Base-by-base conservation (phyloP, 257 asterid species). In the Scutellaria barbata region DNA sequence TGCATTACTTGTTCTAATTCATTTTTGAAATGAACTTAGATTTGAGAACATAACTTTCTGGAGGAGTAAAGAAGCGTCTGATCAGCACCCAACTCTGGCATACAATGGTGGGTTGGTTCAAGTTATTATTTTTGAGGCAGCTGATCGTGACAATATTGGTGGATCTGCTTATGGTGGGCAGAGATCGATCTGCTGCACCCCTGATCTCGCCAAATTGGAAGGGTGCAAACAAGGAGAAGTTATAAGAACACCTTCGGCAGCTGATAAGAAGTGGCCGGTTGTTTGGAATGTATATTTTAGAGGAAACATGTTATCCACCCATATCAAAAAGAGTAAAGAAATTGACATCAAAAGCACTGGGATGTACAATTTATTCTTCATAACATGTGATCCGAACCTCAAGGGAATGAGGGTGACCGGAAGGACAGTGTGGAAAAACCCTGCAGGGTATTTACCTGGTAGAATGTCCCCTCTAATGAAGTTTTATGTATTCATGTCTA, bases 91-190 rank as follows among this genome's bases (percentile, higher is more conserved):
- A 17, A 59, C 85, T 50, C 82, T 76, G 81, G 88, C 87, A 62
- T 80, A 86, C 77, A 79, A 77, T 55, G 87, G 87, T 75, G 98
- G 96, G 56, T 80, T 92, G 87, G 87, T 95, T 76, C 99, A 95
- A 79, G 88, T 87, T 33, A 71, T 92, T 45, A 87, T 95, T 69
- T 95, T 95, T 65, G 99, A 92, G 86, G 93, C 98, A 50, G 84
- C 89, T 71, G 88, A 95, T 63, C 95, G 95, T 16, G 99, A 95
- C 74, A 88, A 80, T 68, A 92, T 95, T 45, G 99, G 99, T 30
- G 99, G 99, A 74, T 95, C 99, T 61, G 94, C 98, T 41, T 95
- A 95, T 80, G 95, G 95, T 42, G 99, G 99, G 56, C 99, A 95
- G 79, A 92, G 96, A 80, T 85, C 98, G 30, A 92, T 95, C 39